Percentiles rank a stretch among this genome's conserved stretches.
Evolutionary conservation across 2,329 filamentous ascomycete genomes (phyloP).

Genomic region (Shiraia bambusicola): DNA sequence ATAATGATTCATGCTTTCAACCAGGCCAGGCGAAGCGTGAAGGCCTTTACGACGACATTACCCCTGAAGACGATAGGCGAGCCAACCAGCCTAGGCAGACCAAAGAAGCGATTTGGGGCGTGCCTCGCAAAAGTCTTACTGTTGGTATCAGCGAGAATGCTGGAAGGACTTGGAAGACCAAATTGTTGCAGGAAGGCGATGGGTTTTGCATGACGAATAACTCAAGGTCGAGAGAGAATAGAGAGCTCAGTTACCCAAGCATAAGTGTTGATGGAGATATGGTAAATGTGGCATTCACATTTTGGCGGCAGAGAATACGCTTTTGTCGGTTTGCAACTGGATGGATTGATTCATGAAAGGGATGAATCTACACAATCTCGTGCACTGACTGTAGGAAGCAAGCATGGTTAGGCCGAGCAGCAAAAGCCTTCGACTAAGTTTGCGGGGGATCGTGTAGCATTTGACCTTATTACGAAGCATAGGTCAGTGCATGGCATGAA

Average conservation of each 20-base stretch:
- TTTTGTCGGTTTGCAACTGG: constrained; percentile 35
- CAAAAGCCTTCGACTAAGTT: no score
- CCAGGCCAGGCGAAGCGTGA: constrained; percentile 39
- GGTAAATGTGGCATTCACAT: constrained; percentile 48
- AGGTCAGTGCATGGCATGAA: no score
- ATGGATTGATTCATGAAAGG: constrained; percentile 4
- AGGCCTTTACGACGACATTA: constrained; percentile 51
- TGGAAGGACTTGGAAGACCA: constrained; percentile 43
- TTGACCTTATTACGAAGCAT: no score
- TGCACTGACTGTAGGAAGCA: no score
- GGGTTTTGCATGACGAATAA: constrained; percentile 53
- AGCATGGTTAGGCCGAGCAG: no score
- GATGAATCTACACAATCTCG: no score
- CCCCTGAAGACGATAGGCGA: constrained; percentile 44
- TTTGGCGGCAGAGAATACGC: constrained; percentile 48
- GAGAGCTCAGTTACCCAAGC: constrained; percentile 50
- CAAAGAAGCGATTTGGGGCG: constrained; percentile 50
- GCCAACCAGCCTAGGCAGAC: constrained; percentile 42
- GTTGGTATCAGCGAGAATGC: constrained; percentile 42
- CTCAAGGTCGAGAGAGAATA: constrained; percentile 45
- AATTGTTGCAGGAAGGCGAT: constrained; percentile 48
- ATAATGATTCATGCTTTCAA: constrained; percentile 45
- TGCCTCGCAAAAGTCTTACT: constrained; percentile 42
- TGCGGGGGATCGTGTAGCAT: no score
- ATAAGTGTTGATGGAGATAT: constrained; percentile 36